phyloP scores from a whole-genome alignment of 1,139 yeast genomes.

The Saccharomyces hybrid region DNA sequence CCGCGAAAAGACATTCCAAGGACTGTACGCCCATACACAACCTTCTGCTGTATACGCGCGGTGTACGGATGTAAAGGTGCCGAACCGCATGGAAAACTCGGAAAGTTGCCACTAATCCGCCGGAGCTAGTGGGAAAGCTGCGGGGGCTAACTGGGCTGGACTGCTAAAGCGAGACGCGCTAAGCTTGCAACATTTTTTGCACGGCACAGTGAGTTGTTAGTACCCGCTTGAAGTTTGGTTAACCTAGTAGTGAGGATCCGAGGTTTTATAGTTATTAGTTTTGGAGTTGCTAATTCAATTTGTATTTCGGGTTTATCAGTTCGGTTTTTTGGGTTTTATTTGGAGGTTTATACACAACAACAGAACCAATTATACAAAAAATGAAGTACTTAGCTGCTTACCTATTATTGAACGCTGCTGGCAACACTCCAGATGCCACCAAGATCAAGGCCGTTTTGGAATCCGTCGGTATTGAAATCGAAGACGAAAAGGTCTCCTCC shows the following conservation, averaged over 20 bases:
- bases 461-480: constrained; percentile 73
- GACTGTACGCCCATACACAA: too few species aligned
- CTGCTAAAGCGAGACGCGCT: background rate
- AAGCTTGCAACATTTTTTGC: background rate
- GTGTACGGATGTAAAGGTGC: background rate
- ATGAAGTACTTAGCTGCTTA: constrained; percentile 90
- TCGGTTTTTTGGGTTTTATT: background rate
- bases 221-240: background rate
- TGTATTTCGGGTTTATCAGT: background rate
- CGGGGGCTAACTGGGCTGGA: background rate
- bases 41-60: background rate
- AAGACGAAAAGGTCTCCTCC: constrained; percentile 60
- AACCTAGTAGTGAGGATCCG: background rate
- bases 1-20: background rate
- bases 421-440: constrained; percentile 70
- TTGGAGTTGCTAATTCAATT: background rate
- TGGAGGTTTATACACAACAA: background rate
- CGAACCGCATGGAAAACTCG: background rate
- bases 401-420: constrained; percentile 80
- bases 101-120: too few species aligned
- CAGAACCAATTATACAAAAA: constrained; percentile 12
- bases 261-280: background rate
- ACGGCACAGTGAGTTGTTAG: background rate
- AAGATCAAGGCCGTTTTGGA: constrained; percentile 65
- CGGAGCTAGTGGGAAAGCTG: background rate